A percentile compares a stretch with the other conserved stretches of the same genome.
Evolutionary conservation across 768 basidiomycete species (phyloP).

Genomic region (Jaapia argillacea): DNA sequence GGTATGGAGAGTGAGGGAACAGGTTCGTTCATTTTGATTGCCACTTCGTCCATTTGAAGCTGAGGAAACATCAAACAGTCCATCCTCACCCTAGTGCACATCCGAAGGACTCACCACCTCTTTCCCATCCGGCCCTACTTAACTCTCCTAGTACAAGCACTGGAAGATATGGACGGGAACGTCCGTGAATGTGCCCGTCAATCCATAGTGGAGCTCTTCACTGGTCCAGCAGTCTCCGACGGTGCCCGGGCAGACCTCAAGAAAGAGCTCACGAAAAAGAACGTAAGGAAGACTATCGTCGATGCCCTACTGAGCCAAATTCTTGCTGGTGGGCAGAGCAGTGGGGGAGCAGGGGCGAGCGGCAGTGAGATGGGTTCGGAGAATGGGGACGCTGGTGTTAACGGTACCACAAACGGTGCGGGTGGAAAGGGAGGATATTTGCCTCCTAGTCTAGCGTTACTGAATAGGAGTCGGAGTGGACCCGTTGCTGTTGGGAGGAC

Average conservation of each 20-base stretch:
- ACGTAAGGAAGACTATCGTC: conserved; percentile 78
- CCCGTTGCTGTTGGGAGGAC: conserved; percentile 27
- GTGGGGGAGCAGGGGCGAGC: conserved; percentile 30
- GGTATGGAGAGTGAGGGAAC: conserved; percentile 80
- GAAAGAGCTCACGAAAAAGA: conserved; percentile 80
- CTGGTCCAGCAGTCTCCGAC: conserved; percentile 72
- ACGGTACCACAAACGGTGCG: conserved; percentile 15
- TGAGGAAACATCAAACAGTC: conserved; percentile 25
- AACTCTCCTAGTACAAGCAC: conserved; percentile 64
- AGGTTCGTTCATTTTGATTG: conserved; percentile 40
- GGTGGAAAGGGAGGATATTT: conserved; percentile 45
- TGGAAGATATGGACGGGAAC: conserved; percentile 86
- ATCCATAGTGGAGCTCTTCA: conserved; percentile 78
- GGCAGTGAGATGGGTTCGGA: conserved; percentile 52
- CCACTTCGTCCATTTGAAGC: conserved; percentile 2
- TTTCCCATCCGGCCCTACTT: conserved; percentile 82
- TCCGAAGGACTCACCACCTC: conserved; percentile 58
- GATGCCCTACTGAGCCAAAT: conserved; percentile 70
- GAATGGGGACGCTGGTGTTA: conserved; percentile 32
- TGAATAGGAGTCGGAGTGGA: conserved; percentile 37
- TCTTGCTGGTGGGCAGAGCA: conserved; percentile 31
- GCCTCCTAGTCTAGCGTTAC: conserved; percentile 64
- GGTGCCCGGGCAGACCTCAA: conserved; percentile 89
- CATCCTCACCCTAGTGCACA: conserved; percentile 59
- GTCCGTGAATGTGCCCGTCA: conserved; percentile 82